Conservation (phyloP, 352 stramenopile genomes). For the Phytophthora europaea region DNA sequence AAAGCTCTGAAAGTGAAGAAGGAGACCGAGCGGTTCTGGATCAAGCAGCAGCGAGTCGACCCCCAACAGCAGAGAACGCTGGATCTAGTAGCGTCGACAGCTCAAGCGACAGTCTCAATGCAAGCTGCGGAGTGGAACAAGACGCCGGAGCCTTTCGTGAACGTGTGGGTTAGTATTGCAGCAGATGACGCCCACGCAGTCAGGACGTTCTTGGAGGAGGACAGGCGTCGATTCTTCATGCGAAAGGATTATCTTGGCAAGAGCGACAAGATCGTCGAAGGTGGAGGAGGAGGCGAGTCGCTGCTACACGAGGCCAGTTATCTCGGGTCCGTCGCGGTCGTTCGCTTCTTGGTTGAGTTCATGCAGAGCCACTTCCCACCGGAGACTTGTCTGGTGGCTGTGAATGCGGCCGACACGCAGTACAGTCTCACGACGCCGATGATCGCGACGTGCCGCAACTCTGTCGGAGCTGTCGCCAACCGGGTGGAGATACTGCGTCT, state of each 20-base stretch:
- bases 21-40: conserved; percentile 49
- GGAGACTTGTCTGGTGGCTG: conserved; percentile 37
- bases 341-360: conserved; percentile 47
- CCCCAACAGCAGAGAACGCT: conserved; percentile 27
- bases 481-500: conserved; percentile 63
- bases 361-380: conserved; percentile 43
- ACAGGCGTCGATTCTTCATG: conserved; percentile 43
- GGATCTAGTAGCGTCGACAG: conserved; percentile 7
- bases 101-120: conserved; percentile 6
- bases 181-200: conserved; percentile 44
- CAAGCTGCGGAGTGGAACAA: conserved; percentile 6
- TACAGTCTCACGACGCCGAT: conserved; percentile 64
- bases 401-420: conserved; percentile 64
- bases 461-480: conserved; percentile 45
- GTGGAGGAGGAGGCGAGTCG: conserved; percentile 41
- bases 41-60: conserved; percentile 25
- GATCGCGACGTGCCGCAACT: conserved; percentile 66
- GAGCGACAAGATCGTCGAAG: not conserved
- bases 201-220: conserved; percentile 41
- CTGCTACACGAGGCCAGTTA: conserved; percentile 69
- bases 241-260: conserved; percentile 35
- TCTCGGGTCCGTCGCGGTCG: conserved; percentile 45
- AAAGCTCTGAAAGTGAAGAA: conserved; percentile 59
- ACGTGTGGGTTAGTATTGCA: conserved; percentile 57
- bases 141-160: conserved; percentile 15